Conservation (phyloP, 2,329 filamentous ascomycete species). For the Coniochaeta hoffmannii region DNA sequence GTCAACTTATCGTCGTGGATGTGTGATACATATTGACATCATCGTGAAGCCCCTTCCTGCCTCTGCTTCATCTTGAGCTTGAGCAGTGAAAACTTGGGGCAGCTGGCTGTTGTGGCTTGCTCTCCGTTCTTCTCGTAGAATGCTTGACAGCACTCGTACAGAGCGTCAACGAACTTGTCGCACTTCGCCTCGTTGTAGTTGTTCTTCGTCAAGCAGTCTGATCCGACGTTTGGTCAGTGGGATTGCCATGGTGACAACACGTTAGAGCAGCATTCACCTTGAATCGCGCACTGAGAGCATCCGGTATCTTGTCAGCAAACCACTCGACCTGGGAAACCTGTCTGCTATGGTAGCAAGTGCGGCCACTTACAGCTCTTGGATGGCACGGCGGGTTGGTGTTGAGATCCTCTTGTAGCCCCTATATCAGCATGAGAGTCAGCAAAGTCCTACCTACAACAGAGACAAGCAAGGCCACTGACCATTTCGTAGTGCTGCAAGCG, state of each 20-base stretch:
- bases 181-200: constrained; percentile 83
- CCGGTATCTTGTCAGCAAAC: constrained; percentile 4
- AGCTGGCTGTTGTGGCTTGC: constrained; percentile 68
- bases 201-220: constrained; percentile 79
- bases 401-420: constrained; percentile 61
- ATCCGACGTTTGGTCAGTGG: background rate
- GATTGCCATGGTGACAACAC: constrained; percentile 3
- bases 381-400: constrained; percentile 75
- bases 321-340: too few species aligned
- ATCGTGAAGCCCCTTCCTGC: constrained; percentile 5
- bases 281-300: constrained; percentile 70
- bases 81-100: constrained; percentile 74
- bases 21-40: constrained; percentile 26
- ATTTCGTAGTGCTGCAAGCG: background rate
- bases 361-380: constrained; percentile 62
- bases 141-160: constrained; percentile 88
- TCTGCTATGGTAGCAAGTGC: too few species aligned
- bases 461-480: background rate
- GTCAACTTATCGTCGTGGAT: constrained; percentile 27
- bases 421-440: constrained; percentile 5
- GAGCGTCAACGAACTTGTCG: constrained; percentile 65
- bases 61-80: constrained; percentile 78
- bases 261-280: constrained; percentile 49
- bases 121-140: constrained; percentile 81
- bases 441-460: background rate